A percentile compares a stretch with the other conserved stretches of the same genome.
Conservation (phyloP, 352 stramenopile species). For the Globisporangium canariense region DNA sequence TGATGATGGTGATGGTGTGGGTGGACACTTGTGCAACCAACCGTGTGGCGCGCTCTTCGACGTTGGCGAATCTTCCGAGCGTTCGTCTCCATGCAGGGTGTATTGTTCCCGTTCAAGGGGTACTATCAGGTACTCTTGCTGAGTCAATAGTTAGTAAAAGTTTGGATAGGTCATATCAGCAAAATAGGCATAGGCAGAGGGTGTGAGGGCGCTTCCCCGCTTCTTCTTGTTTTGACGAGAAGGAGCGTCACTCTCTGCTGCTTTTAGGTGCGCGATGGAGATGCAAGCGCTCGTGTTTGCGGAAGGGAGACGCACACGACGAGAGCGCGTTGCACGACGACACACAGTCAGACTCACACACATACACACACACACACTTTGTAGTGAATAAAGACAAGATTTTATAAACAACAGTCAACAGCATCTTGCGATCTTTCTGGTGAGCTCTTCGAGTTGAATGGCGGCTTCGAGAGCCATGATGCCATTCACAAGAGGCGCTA, state of each 20-base stretch:
- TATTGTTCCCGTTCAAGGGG: conserved; percentile 85
- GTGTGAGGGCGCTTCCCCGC: conserved; percentile 44
- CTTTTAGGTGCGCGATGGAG: conserved; percentile 79
- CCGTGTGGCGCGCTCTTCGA: conserved; percentile 1
- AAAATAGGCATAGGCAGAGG: conserved; percentile 42
- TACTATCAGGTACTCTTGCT: conserved; percentile 85
- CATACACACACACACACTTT: background rate
- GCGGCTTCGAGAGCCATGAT: too few species aligned
- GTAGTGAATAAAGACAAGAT: background rate
- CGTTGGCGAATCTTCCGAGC: conserved; percentile 3
- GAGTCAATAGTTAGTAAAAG: conserved; percentile 65
- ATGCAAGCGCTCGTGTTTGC: background rate
- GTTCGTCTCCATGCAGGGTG: conserved; percentile 46
- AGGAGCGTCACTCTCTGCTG: conserved; percentile 40
- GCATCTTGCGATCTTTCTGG: too few species aligned
- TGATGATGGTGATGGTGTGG: background rate
- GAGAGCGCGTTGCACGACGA: background rate
- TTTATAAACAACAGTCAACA: background rate
- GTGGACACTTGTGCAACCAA: background rate
- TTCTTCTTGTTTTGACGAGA: conserved; percentile 15
- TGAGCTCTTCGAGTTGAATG: background rate
- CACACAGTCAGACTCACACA: background rate
- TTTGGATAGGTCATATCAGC: conserved; percentile 68
- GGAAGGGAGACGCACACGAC: conserved; percentile 2
- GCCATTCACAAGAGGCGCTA: too few species aligned